A percentile compares a stretch with the other conserved stretches of the same genome.
Conservation (phyloP, 768 basidiomycete genomes). For the Pleurotus tuber-regium region DNA sequence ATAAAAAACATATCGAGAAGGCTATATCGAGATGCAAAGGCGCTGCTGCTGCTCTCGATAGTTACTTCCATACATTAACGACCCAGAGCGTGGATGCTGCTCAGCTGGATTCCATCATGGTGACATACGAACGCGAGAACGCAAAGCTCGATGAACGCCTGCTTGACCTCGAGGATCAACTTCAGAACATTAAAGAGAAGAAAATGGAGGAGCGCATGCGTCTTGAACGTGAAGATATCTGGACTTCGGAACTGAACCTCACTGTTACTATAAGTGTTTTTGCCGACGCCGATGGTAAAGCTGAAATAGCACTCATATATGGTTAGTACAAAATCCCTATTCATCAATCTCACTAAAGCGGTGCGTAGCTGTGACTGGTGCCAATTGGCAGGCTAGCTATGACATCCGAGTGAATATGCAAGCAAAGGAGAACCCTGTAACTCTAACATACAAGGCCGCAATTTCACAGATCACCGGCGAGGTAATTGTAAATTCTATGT, state of each 20-base stretch:
- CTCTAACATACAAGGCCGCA: slow-evolving; percentile 18
- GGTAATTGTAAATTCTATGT: slow-evolving; percentile 5
- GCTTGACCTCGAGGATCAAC: slow-evolving; percentile 26
- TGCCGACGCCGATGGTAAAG: slow-evolving; percentile 12
- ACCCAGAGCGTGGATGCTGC: slow-evolving; percentile 28
- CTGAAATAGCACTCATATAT: slow-evolving; percentile 13
- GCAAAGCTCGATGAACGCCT: slow-evolving; percentile 31
- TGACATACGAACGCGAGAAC: slow-evolving; percentile 30
- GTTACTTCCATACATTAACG: slow-evolving; percentile 33
- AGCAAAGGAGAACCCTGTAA: slow-evolving; percentile 15
- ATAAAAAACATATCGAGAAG: slow-evolving; percentile 20
- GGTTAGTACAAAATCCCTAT: slow-evolving; percentile 27
- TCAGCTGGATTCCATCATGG: slow-evolving; percentile 26
- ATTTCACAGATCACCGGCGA: slow-evolving; percentile 20
- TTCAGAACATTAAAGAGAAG: slow-evolving; percentile 21
- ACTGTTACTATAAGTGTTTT: slow-evolving; percentile 12
- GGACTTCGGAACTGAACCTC: neutral
- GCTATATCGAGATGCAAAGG: slow-evolving; percentile 29
- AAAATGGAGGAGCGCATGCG: slow-evolving; percentile 21
- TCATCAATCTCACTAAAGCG: no score
- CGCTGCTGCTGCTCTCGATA: slow-evolving; percentile 26
- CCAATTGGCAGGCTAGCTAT: slow-evolving; percentile 19
- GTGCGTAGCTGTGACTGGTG: slow-evolving; percentile 15
- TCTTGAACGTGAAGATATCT: no score
- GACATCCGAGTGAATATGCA: slow-evolving; percentile 20